phyloP scores from a whole-genome alignment of 2,329 filamentous ascomycete genomes.

The Hypoxylon sp. region DNA sequence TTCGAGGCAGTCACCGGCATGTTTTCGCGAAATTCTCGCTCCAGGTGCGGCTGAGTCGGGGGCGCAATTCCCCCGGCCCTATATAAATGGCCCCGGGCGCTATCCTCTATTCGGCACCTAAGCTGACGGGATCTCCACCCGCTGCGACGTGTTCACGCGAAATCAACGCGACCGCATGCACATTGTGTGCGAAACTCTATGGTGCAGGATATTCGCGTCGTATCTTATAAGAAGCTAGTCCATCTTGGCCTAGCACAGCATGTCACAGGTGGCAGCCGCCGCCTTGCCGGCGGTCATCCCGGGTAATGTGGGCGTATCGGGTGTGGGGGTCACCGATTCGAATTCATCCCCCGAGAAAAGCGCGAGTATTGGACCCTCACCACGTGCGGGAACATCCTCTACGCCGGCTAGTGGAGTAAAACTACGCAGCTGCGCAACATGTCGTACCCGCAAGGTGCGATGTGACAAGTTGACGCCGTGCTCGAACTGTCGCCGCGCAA shows the following conservation, averaged over 20 bases:
- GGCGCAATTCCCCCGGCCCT: conserved; percentile 29
- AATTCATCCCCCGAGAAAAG: conserved; percentile 42
- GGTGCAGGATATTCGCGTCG: neutral
- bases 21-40: conserved; percentile 36
- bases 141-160: neutral
- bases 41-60: conserved; percentile 27
- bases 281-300: conserved; percentile 13
- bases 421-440: conserved; percentile 54
- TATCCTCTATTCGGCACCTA: conserved; percentile 10
- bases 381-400: conserved; percentile 4
- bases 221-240: conserved; percentile 5
- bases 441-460: conserved; percentile 69
- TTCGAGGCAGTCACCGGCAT: conserved; percentile 1
- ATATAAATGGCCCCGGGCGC: neutral
- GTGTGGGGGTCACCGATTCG: conserved; percentile 11
- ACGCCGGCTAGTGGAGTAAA: conserved; percentile 26
- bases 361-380: conserved; percentile 34
- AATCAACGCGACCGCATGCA: neutral
- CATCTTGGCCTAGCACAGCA: conserved; percentile 5
- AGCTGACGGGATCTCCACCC: conserved; percentile 20
- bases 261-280: conserved; percentile 28
- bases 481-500: conserved; percentile 68
- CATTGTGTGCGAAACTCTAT: neutral
- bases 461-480: conserved; percentile 71
- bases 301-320: neutral